phyloP scores from a whole-genome alignment of 768 basidiomycete genomes.

The Aureoboletus auriporus region DNA sequence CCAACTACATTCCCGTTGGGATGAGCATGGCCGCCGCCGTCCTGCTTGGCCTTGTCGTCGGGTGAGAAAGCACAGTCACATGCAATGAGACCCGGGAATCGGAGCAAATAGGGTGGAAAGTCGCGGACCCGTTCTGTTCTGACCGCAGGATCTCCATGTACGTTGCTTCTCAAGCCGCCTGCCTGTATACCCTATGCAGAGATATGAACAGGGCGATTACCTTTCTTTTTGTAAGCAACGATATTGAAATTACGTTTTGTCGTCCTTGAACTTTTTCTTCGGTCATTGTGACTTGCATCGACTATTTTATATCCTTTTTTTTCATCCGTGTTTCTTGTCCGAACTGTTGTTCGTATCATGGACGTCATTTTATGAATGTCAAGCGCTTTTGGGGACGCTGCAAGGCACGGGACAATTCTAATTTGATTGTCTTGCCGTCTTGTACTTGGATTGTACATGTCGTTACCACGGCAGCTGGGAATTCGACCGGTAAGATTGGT shows the following conservation, averaged over 20 bases:
- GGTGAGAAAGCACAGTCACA: constrained; percentile 10
- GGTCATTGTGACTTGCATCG: not conserved
- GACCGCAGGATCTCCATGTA: constrained; percentile 4
- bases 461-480: too few relatives aligned
- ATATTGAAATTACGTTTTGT: not conserved
- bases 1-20: constrained; percentile 25
- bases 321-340: not conserved
- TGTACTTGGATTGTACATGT: too few relatives aligned
- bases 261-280: not conserved
- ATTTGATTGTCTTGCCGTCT: too few relatives aligned
- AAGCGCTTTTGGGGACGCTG: too few relatives aligned
- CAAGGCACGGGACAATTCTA: too few relatives aligned
- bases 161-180: not conserved
- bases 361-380: not conserved
- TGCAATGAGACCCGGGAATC: not conserved
- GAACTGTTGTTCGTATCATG: constrained; percentile 3
- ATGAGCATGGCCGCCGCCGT: constrained; percentile 29
- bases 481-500: too few relatives aligned
- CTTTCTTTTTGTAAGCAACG: not conserved
- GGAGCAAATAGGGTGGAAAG: not conserved
- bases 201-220: constrained; percentile 1
- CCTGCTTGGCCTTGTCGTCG: constrained; percentile 24
- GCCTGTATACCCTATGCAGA: constrained; percentile 17
- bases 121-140: not conserved
- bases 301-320: not conserved